Evolutionary conservation across 1,284 basidiomycete species (phyloP), one percentile per base, ranked within the genome.

Genomic region (Sphagnurus paluster): DNA sequence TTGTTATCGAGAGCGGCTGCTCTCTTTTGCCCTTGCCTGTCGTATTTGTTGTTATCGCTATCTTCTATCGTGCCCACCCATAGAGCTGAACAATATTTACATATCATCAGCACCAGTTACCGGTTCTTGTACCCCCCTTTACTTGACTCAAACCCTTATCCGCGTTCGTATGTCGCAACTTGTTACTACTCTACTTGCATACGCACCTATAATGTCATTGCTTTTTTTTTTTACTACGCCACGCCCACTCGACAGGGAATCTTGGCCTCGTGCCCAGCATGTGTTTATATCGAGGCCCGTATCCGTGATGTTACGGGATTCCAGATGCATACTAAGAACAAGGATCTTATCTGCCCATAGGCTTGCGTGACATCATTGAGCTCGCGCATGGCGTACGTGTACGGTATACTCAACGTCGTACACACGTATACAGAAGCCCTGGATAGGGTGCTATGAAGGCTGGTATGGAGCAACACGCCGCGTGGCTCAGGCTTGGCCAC

Each of bases 31-130:
- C 39, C 40, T 46, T 38, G 28, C 39, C 24, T 30, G 33, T 45
- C 42, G 20, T 46, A 30, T 28, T 11, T 42, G 44, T 47, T 36
- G 23, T 53, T 51, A 53, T 53, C 35, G 43, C 49, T 52, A 49
- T 52, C 51, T 46, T 43, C 34, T 50, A 48, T 44, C 30, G n/a
- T n/a, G n/a, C n/a, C n/a, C n/a, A n/a, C 39, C 42, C 44, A 52
- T 57, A 56, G 56, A 57, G 52, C 49, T 44, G 54, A 52, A 50
- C 47, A 48, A 33, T 43, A n/a, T n/a, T n/a, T n/a, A n/a, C 43
- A 44, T 38, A 43, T 46, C 25, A 32, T 46, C 40, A 44, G 52
- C 46, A 44, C 46, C 44, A n/a, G n/a, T n/a, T n/a, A n/a, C n/a
- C 36, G 35, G 36, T 52, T 49, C 43, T 44, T 56, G 53, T 56